phyloP scores from a whole-genome alignment of 371 early-diverging fungal genomes.

The Mortierella sp. region DNA sequence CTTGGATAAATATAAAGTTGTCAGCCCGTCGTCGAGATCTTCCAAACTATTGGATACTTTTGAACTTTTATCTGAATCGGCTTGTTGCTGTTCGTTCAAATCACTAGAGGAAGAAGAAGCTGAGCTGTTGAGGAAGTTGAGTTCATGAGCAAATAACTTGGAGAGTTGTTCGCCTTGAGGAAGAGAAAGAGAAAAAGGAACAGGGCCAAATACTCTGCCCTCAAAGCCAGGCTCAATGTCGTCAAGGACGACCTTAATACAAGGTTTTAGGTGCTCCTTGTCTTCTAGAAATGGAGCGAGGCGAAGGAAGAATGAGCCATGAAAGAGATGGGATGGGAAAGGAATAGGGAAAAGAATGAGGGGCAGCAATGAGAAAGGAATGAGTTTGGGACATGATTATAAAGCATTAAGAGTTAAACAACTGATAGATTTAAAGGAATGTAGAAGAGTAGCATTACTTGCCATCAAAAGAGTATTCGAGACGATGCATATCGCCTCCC shows the following conservation, averaged over 20 bases:
- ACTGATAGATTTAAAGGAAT: too few species aligned
- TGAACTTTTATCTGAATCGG: slow-evolving; percentile 10
- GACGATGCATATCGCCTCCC: slow-evolving; percentile 51
- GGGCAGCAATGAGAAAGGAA: not conserved
- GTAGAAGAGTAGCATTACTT: slow-evolving; percentile 14
- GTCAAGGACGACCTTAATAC: slow-evolving; percentile 50
- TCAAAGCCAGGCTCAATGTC: slow-evolving; percentile 6
- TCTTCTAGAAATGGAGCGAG: slow-evolving; percentile 33
- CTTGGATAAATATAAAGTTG: slow-evolving; percentile 18
- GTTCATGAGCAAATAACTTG: slow-evolving; percentile 42
- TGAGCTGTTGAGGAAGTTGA: slow-evolving; percentile 36
- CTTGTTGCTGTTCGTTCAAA: too few species aligned
- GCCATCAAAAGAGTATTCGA: slow-evolving; percentile 71
- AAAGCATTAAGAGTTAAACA: too few species aligned
- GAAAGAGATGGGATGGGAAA: not conserved
- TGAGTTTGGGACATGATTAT: too few species aligned
- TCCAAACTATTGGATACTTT: not conserved
- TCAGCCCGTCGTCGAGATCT: slow-evolving; percentile 25
- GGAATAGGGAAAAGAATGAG: too few species aligned
- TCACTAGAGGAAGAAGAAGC: slow-evolving; percentile 47
- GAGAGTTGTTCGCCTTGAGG: slow-evolving; percentile 46
- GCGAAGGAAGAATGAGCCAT: not conserved
- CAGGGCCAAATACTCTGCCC: slow-evolving; percentile 18
- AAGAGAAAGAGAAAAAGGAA: slow-evolving; percentile 14
- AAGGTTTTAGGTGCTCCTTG: slow-evolving; percentile 40